Conservation (phyloP, 371 early-diverging fungal genomes). For the Mortierella sp. region DNA sequence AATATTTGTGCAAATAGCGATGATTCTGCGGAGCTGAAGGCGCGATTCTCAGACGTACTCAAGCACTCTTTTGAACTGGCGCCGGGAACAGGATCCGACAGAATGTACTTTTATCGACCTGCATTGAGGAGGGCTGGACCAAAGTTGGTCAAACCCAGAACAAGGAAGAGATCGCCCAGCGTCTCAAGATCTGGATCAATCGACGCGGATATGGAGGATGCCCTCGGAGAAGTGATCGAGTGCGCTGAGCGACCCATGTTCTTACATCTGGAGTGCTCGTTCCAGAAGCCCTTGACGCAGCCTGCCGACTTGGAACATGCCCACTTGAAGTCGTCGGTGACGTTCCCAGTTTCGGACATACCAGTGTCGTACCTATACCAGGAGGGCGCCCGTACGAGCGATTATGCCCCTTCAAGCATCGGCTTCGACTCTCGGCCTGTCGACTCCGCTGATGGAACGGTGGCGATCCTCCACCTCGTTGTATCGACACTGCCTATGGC, state of each 20-base stretch:
- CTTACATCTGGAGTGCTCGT: constrained; percentile 75
- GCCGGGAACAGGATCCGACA: constrained; percentile 61
- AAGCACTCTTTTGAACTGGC: constrained; percentile 77
- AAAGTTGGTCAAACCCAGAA: constrained; percentile 43
- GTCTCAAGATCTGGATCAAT: constrained; percentile 55
- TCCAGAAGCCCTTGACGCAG: constrained; percentile 62
- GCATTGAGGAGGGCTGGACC: constrained; percentile 62
- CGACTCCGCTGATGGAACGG: constrained; percentile 78
- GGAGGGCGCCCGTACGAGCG: constrained; percentile 36
- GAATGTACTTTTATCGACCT: constrained; percentile 79
- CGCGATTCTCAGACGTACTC: constrained; percentile 70
- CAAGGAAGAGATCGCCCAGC: constrained; percentile 52
- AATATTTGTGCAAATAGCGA: constrained; percentile 39
- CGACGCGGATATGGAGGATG: constrained; percentile 62
- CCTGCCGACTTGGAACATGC: constrained; percentile 56
- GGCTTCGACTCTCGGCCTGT: constrained; percentile 77
- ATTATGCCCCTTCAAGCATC: constrained; percentile 74
- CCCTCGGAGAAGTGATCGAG: constrained; percentile 66
- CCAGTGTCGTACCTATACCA: constrained; percentile 66
- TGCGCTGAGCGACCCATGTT: constrained; percentile 75
- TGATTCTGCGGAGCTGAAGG: constrained; percentile 63
- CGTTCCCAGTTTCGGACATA: constrained; percentile 68
- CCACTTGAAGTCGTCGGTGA: constrained; percentile 50
- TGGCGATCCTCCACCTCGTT: constrained; percentile 74
- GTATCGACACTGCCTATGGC: constrained; percentile 73